These are phyloP conservation scores for Cystoderma amianthinum DNA, from an alignment of 768 basidiomycete genomes.

Conservation along the genomic window DNA sequence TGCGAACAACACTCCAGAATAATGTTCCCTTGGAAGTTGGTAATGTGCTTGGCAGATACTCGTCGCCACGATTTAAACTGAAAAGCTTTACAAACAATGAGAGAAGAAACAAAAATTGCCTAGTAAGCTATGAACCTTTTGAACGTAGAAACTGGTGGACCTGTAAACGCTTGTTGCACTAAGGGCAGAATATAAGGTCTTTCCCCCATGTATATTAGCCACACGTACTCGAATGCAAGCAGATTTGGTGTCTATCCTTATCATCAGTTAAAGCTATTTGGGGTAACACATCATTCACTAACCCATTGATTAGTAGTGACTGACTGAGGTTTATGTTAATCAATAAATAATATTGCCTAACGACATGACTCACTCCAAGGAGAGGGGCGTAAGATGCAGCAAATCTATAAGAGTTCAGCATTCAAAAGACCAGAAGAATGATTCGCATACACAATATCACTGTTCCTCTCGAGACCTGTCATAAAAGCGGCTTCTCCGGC, in stretches of 20 bases:
- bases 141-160: constrained; percentile 60
- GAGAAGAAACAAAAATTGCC: too few relatives aligned
- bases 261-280: constrained; percentile 2
- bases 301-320: constrained; percentile 52
- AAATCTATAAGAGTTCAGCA: constrained; percentile 40
- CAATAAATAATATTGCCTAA: background rate
- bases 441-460: constrained; percentile 24
- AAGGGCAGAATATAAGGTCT: background rate
- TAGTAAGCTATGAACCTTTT: constrained; percentile 44
- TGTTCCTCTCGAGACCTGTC: constrained; percentile 53
- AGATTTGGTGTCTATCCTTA: constrained; percentile 49
- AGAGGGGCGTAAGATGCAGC: constrained; percentile 56
- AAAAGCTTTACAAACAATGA: constrained; percentile 52
- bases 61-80: constrained; percentile 53
- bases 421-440: background rate
- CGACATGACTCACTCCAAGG: constrained; percentile 27
- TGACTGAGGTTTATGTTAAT: constrained; percentile 26
- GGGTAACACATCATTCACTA: constrained; percentile 5
- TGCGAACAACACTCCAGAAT: constrained; percentile 55
- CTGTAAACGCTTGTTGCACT: constrained; percentile 47
- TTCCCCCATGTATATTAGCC: background rate
- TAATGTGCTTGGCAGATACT: constrained; percentile 58
- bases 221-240: constrained; percentile 50
- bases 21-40: constrained; percentile 39
- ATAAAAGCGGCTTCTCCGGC: constrained; percentile 61